phyloP scores from a whole-genome alignment of 2,329 filamentous ascomycete genomes.

The Proliferodiscus dingleyae region DNA sequence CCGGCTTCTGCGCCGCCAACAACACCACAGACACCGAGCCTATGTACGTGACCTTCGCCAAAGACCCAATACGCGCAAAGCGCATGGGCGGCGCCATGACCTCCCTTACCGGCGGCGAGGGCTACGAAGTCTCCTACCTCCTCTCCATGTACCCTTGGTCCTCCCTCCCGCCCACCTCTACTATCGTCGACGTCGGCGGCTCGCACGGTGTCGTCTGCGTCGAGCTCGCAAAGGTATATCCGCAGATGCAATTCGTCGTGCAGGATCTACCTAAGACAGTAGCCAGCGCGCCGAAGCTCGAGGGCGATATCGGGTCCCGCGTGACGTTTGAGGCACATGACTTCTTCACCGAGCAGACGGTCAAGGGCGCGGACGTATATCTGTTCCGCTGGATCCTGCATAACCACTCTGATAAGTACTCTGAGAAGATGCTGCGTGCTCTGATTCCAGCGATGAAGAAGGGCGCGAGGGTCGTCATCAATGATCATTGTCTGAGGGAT shows the following conservation, averaged over 20 bases:
- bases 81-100: constrained; percentile 52
- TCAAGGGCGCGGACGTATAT: constrained; percentile 7
- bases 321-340: constrained; percentile 44
- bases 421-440: constrained; percentile 43
- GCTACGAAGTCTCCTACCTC: constrained; percentile 50
- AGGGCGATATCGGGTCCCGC: constrained; percentile 35
- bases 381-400: constrained; percentile 57
- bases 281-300: constrained; percentile 41
- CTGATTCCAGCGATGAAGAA: constrained; percentile 52
- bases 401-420: constrained; percentile 54
- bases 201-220: constrained; percentile 53
- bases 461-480: constrained; percentile 41
- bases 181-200: constrained; percentile 55
- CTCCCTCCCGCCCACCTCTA: constrained; percentile 39
- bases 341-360: constrained; percentile 43
- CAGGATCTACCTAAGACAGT: constrained; percentile 48
- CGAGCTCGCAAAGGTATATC: constrained; percentile 47
- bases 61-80: constrained; percentile 42
- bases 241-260: constrained; percentile 49
- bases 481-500: constrained; percentile 41
- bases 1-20: constrained; percentile 49
- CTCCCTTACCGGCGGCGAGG: constrained; percentile 50
- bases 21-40: constrained; percentile 46
- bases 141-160: constrained; percentile 51
- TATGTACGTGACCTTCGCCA: constrained; percentile 50